phyloP scores from a whole-genome alignment of 345 rosid species.

The Brassica rapa region DNA sequence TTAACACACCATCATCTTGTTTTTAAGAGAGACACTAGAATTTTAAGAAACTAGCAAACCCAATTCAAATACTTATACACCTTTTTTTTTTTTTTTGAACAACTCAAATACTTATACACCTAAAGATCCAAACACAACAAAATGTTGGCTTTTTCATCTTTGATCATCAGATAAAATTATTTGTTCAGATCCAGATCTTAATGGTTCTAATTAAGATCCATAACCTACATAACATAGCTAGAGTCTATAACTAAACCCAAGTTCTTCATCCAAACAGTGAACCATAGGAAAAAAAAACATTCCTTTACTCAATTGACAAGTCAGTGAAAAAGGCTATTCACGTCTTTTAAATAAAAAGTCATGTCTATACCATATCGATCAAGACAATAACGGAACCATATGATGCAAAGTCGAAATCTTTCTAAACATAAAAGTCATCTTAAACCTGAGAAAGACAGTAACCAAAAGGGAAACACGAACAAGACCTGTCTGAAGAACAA shows the following conservation, averaged over 20 bases:
- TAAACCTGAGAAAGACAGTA: constrained; percentile 1
- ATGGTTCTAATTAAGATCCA: not conserved
- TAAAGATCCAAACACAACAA: not conserved
- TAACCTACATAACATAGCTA: not conserved
- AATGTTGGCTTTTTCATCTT: not conserved
- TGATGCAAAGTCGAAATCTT: not conserved
- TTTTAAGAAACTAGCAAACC: not conserved
- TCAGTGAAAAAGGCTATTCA: constrained; percentile 6
- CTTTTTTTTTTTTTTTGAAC: not conserved
- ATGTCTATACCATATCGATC: not conserved
- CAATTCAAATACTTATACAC: not conserved
- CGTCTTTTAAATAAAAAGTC: not conserved
- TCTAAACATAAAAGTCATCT: not conserved
- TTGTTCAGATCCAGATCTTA: not conserved
- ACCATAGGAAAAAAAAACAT: not conserved
- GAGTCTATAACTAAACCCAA: not conserved
- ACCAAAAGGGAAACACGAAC: constrained; percentile 17
- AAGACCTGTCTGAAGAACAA: constrained; percentile 74
- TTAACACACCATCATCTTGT: not conserved
- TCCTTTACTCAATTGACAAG: not conserved
- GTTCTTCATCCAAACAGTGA: constrained; percentile 8
- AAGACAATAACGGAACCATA: not conserved
- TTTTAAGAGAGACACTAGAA: not conserved
- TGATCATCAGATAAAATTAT: not conserved
- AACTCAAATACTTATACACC: not conserved